phyloP scores from a whole-genome alignment of 140 eudicot genomes.

The Erigeron philadelphicus region DNA sequence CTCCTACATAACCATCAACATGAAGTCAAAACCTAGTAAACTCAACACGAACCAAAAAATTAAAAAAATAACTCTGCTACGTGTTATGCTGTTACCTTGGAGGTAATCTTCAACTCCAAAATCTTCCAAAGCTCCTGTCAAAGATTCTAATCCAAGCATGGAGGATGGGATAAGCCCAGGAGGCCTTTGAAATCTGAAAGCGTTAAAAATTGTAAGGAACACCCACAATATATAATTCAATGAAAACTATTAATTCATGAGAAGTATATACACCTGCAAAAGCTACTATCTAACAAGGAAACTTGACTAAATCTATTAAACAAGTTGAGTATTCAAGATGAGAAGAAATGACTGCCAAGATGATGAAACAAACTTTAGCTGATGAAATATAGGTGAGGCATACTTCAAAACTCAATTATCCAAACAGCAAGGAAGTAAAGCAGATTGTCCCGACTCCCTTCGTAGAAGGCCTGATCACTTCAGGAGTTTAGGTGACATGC shows the following conservation, averaged over 20 bases:
- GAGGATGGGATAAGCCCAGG: conserved; percentile 90
- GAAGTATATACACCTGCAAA: not conserved
- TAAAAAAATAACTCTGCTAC: not conserved
- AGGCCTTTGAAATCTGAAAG: conserved; percentile 85
- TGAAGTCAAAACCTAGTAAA: conserved; percentile 3
- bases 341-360: not conserved
- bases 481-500: too few relatives aligned
- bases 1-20: conserved; percentile 49
- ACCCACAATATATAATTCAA: not conserved
- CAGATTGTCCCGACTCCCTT: too few relatives aligned
- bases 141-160: conserved; percentile 76
- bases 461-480: too few relatives aligned
- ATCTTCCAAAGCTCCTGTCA: conserved; percentile 71
- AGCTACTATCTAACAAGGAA: not conserved
- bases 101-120: conserved; percentile 85
- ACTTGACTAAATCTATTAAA: not conserved
- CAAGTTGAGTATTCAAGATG: not conserved
- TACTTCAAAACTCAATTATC: too few relatives aligned
- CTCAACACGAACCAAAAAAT: not conserved
- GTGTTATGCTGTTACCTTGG: conserved; percentile 45
- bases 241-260: not conserved
- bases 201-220: not conserved
- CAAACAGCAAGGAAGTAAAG: too few relatives aligned
- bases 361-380: not conserved
- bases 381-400: too few relatives aligned